These are phyloP conservation scores for Rhodotorula sp. DNA, from an alignment of 1,284 basidiomycete species.

Conservation along the genomic window DNA sequence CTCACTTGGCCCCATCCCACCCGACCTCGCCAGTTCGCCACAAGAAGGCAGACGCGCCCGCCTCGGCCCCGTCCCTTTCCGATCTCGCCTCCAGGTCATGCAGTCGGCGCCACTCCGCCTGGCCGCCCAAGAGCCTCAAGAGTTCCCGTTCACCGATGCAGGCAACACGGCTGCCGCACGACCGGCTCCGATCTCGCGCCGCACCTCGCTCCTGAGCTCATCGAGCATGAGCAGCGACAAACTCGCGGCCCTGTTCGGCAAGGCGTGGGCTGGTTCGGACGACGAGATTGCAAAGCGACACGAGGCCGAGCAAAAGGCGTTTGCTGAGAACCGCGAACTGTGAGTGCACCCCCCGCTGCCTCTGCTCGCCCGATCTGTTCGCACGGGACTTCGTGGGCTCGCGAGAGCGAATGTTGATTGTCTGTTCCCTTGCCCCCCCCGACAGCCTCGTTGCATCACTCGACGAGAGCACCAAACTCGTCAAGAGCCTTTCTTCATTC, in stretches of 20 bases:
- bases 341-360: conserved; percentile 22
- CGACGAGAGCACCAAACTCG: conserved; percentile 35
- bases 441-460: conserved; percentile 40
- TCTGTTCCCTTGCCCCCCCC: too few relatives aligned
- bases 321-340: conserved; percentile 41
- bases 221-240: conserved; percentile 3
- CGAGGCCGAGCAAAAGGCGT: conserved; percentile 33
- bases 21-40: too few relatives aligned
- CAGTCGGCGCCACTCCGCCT: conserved; percentile 12
- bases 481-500: conserved; percentile 36
- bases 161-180: background rate
- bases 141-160: conserved; percentile 20
- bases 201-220: background rate
- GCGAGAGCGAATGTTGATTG: conserved; percentile 6
- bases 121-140: background rate
- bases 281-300: conserved; percentile 15
- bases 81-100: background rate
- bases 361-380: background rate
- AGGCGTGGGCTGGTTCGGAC: background rate
- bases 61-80: background rate
- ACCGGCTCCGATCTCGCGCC: background rate
- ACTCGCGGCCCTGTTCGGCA: conserved; percentile 2
- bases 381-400: background rate
- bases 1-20: too few relatives aligned
- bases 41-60: background rate